Base-by-base conservation (phyloP, 768 basidiomycete genomes). In the Amanita pallidorosea region DNA sequence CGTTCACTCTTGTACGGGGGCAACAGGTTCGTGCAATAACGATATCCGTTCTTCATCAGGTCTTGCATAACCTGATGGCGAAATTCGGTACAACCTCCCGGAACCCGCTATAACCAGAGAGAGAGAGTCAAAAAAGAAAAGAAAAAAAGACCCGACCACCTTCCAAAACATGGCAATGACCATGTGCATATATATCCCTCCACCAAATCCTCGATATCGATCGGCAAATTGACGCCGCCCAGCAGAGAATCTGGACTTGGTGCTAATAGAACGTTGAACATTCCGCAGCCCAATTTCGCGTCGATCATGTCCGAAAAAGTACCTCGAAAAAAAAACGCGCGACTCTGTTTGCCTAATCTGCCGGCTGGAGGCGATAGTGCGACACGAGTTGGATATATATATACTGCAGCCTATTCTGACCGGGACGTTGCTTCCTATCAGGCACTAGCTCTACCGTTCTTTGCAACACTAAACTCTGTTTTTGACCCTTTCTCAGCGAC, bases 241-340 rank as follows among this genome's bases (percentile, higher is more conserved):
- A 99, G 73, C 1, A 98, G n/a, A n/a, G 71, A 44, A 95, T 85
- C 62, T 93, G 92, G 3, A 97, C 72, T 65, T 98, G 95, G 61
- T 90, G 87, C 56, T 95, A 94, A n/a, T n/a, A n/a, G n/a, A n/a
- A n/a, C n/a, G 64, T 97, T 95, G 69, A 98, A 99, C 89, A 98
- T n/a, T 94, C 41, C 91, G 88, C 18, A 95, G 74, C 89, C 88
- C n/a, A n/a, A 97, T 58, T 88, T 88, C 0, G 80, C 81, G 54
- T 95, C 86, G 60, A 98, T 88, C 68, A 98, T 87, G 56, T 94
- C 90, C 13, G 85, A n/a, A n/a, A 85, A 40, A 99, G 68, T 1
- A 96, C 96, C 49, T 90, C 83, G 56, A n/a, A n/a, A n/a, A n/a
- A 97, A 96, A 71, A 99, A 90, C 2, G 84, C 85, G 41, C 80